Evolutionary conservation across 352 stramenopile species (phyloP).

Genomic region (Phytopythium oedochilum): DNA sequence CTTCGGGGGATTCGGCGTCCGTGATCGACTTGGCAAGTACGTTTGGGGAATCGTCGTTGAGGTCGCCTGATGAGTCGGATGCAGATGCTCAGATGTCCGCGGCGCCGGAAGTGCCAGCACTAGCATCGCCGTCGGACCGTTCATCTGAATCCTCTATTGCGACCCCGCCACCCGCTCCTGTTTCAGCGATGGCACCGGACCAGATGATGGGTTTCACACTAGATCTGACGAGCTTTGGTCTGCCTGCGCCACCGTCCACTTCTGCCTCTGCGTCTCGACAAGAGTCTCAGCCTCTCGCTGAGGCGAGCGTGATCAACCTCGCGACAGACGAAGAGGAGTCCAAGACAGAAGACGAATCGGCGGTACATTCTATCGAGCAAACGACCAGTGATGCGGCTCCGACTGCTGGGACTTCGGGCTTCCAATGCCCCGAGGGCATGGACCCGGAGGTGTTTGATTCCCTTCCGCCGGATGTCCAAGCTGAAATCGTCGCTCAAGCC

Average conservation of each 20-base stretch:
- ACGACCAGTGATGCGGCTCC: conserved; percentile 13
- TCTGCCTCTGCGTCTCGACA: neutral
- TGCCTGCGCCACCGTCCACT: conserved; percentile 7
- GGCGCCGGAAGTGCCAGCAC: conserved; percentile 17
- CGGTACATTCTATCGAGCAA: conserved; percentile 10
- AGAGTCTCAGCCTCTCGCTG: neutral
- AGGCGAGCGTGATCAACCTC: neutral
- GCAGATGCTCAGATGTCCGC: conserved; percentile 45
- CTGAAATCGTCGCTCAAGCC: conserved; percentile 90
- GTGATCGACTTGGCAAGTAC: conserved; percentile 82
- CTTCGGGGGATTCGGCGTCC: conserved; percentile 57
- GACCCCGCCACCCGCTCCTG: conserved; percentile 10
- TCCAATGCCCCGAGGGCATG: conserved; percentile 91
- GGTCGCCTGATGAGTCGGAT: conserved; percentile 59
- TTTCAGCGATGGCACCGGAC: conserved; percentile 11
- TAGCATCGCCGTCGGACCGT: neutral
- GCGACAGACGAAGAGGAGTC: conserved; percentile 23
- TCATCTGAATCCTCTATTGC: neutral
- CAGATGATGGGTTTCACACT: conserved; percentile 84
- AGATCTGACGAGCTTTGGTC: conserved; percentile 57
- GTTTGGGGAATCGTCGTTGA: conserved; percentile 74
- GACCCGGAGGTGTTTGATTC: conserved; percentile 96
- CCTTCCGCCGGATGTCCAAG: conserved; percentile 95
- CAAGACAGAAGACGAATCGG: conserved; percentile 23
- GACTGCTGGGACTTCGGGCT: conserved; percentile 3